Percentiles rank a stretch among this genome's conserved stretches.
Conservation (phyloP, 2,329 filamentous ascomycete species). For the Leptoxyphium fumago region DNA sequence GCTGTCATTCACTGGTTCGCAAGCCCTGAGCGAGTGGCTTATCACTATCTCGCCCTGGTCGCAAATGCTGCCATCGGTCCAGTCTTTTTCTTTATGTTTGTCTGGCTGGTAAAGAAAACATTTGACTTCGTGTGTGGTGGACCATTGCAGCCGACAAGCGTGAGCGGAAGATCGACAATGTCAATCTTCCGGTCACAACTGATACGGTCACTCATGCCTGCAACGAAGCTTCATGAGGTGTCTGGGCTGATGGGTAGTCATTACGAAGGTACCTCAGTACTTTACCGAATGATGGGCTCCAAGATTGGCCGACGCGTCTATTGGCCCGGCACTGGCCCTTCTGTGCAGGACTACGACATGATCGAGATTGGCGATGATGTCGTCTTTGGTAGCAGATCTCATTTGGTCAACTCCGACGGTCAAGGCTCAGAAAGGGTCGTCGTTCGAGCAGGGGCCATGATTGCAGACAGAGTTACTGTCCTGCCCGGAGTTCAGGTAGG, state of each 20-base stretch:
- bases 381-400: conserved; percentile 43
- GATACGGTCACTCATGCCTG: conserved; percentile 32
- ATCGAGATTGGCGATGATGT: conserved; percentile 43
- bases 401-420: conserved; percentile 40
- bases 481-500: conserved; percentile 38
- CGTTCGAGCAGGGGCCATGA: conserved; percentile 38
- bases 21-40: conserved; percentile 30
- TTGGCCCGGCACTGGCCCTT: conserved; percentile 43
- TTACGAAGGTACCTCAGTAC: conserved; percentile 40
- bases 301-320: conserved; percentile 40
- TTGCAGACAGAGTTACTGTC: conserved; percentile 40
- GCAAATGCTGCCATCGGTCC: conserved; percentile 29
- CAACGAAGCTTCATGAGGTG: conserved; percentile 30
- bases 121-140: conserved; percentile 22
- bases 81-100: conserved; percentile 30
- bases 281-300: conserved; percentile 36
- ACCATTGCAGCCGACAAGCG: conserved; percentile 21
- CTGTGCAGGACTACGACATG: conserved; percentile 40
- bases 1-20: conserved; percentile 37
- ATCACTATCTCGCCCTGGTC: conserved; percentile 35
- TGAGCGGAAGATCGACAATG: conserved; percentile 21
- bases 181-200: conserved; percentile 32
- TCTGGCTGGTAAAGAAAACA: conserved; percentile 26
- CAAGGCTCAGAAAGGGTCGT: conserved; percentile 33
- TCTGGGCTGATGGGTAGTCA: conserved; percentile 39